Conservation (phyloP, 2,329 filamentous ascomycete genomes). For the Pezicula neosporulosa region DNA sequence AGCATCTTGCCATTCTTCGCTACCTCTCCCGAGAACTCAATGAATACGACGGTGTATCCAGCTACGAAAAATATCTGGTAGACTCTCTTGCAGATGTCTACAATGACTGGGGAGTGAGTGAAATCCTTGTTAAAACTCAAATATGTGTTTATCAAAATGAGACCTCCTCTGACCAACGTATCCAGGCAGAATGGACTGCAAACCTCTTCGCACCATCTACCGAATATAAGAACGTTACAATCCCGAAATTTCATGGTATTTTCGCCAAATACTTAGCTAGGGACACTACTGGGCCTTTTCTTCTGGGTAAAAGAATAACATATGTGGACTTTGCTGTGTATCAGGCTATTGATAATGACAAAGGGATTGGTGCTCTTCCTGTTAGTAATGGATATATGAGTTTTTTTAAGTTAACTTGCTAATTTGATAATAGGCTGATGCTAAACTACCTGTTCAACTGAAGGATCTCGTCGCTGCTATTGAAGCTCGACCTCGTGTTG, state of each 20-base stretch:
- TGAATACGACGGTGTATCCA: constrained; percentile 33
- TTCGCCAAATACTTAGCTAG: constrained; percentile 27
- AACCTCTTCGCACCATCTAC: constrained; percentile 22
- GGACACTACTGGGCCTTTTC: constrained; percentile 29
- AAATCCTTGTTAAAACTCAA: background rate
- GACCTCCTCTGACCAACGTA: background rate
- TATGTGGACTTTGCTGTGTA: constrained; percentile 37
- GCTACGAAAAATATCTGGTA: constrained; percentile 32
- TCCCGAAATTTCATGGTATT: constrained; percentile 28
- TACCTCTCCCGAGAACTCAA: constrained; percentile 32
- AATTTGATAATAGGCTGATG: too few relatives aligned
- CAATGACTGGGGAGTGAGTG: constrained; percentile 35
- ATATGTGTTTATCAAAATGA: background rate
- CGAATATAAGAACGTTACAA: constrained; percentile 28
- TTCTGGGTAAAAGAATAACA: constrained; percentile 32
- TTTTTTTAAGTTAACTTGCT: too few relatives aligned
- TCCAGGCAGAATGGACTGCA: constrained; percentile 23
- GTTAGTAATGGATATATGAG: constrained; percentile 12
- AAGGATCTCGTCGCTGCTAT: too few relatives aligned
- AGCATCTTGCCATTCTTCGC: constrained; percentile 32
- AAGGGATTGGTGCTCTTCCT: constrained; percentile 28
- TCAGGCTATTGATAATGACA: constrained; percentile 35
- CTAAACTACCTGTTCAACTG: too few relatives aligned
- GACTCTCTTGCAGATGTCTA: constrained; percentile 36
- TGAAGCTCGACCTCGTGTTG: too few relatives aligned